Evolutionary conservation across 805 yeast genomes (phyloP).

Genomic region (Pichia insulana): DNA sequence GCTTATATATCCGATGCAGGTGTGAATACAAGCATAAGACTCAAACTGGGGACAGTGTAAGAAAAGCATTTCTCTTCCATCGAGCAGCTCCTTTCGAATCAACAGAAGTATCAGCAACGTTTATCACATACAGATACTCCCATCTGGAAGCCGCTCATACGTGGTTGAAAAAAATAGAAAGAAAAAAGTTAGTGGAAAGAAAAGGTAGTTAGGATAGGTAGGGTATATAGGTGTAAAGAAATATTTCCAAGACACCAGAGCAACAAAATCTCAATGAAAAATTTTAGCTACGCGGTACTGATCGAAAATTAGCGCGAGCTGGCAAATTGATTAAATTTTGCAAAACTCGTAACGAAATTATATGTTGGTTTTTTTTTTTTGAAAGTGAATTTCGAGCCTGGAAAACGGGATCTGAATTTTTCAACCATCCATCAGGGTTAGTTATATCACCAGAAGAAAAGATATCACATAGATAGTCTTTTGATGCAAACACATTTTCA

Average conservation of each 20-base stretch:
- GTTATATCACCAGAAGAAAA: no score
- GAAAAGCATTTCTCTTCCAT: constrained; percentile 7
- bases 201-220: no score
- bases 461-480: no score
- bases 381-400: no score
- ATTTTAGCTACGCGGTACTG: no score
- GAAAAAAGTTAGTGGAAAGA: neutral
- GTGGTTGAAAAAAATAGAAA: neutral
- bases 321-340: no score
- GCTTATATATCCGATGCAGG: constrained; percentile 14
- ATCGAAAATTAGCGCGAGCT: no score
- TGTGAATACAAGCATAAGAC: constrained; percentile 12
- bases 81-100: constrained; percentile 1
- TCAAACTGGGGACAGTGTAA: constrained; percentile 12
- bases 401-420: neutral
- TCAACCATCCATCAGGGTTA: neutral
- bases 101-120: constrained; percentile 1
- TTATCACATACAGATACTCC: neutral
- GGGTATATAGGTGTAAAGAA: no score
- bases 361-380: no score
- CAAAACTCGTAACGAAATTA: no score
- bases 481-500: neutral
- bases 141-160: neutral
- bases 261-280: no score
- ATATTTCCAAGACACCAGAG: no score